Base-by-base conservation (phyloP, 2,329 filamentous ascomycete genomes). In the Rosellinia necatrix region DNA sequence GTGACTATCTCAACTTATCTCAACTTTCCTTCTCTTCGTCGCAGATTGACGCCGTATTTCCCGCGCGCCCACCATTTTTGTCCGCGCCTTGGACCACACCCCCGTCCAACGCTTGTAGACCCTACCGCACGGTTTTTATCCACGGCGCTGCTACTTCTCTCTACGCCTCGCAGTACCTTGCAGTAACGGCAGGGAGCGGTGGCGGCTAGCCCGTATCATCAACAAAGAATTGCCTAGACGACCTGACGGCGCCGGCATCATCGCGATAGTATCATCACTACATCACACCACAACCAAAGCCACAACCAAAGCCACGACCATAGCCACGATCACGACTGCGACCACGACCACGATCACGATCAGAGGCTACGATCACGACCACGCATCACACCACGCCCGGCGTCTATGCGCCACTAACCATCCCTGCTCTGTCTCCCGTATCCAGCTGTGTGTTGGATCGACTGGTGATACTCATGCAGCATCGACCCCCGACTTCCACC, bases 391-490 rank as follows among this genome's bases (percentile, higher is more conserved):
- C 29, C 19, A 21, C 12, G 17, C 21, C 21, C 15, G 4, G 40
- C 37, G 41, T 43, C 24, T 40, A 12, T 47, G 44, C 41, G 19
- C 25, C 19, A 22, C 22, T 41, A 15, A 46, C 19, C 13, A 12
- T 19, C 10, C 12, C 6, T 35, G 35, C 6, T 19, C 15, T 12
- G 21, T 40, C 25, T 32, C 21, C 5, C 52, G 6, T 17, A 22
- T 38, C 53, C 12, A 24, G 22, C 9, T 6, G 12, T 24, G 10
- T 43, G 40, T 38, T 9, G 19, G 6, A 37, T 24, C 29, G 27
- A 48, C 27, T 15, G n/a, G 9, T 15, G 6, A 44, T 55, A 32
- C 62, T 47, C 64, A 70, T 71, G 65, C 66, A 62, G 67, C 55
- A 62, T 61, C 58, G 46, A 49, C 51, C 57, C 24, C 49, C 51